Percentiles rank a stretch among this genome's conserved stretches.
These are phyloP conservation scores for Aspergillus cavernicola DNA, from an alignment of 495 filamentous ascomycete species.

Conservation along the genomic window DNA sequence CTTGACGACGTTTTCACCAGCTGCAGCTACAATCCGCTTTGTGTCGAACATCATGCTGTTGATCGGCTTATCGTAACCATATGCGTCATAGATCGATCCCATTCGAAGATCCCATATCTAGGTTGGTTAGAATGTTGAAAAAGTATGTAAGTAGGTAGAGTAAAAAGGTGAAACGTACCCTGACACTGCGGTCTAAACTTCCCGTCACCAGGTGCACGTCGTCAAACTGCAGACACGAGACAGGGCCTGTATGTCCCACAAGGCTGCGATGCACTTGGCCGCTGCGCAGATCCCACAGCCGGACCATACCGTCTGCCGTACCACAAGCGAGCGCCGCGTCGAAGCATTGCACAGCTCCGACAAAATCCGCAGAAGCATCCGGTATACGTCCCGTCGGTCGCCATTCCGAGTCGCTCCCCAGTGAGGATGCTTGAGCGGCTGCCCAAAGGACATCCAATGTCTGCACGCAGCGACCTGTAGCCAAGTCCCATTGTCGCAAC, in stretches of 20 bases:
- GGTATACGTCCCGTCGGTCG: conserved; percentile 55
- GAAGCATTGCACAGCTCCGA: conserved; percentile 93
- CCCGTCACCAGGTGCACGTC: conserved; percentile 93
- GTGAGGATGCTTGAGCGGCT: conserved; percentile 80
- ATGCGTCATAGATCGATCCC: conserved; percentile 93
- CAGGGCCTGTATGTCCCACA: conserved; percentile 93
- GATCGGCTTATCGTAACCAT: conserved; percentile 88
- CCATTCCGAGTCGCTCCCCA: conserved; percentile 54
- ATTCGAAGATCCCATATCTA: conserved; percentile 99
- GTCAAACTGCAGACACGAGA: conserved; percentile 95
- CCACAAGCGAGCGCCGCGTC: conserved; percentile 97
- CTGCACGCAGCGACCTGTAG: conserved; percentile 92
- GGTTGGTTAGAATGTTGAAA: conserved; percentile 5
- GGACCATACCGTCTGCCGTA: conserved; percentile 96
- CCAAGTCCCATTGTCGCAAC: conserved; percentile 93
- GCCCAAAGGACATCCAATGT: conserved; percentile 99
- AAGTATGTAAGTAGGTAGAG: neutral
- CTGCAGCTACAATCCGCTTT: conserved; percentile 85
- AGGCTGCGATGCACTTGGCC: conserved; percentile 95
- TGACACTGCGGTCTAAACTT: conserved; percentile 86
- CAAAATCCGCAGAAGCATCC: conserved; percentile 80
- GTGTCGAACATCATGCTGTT: conserved; percentile 98
- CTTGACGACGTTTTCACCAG: conserved; percentile 89
- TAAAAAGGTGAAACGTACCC: conserved; percentile 57
- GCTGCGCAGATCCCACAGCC: conserved; percentile 94